phyloP scores from a whole-genome alignment of 2,329 filamentous ascomycete species.

The Fusarium neocosmosporiellum region DNA sequence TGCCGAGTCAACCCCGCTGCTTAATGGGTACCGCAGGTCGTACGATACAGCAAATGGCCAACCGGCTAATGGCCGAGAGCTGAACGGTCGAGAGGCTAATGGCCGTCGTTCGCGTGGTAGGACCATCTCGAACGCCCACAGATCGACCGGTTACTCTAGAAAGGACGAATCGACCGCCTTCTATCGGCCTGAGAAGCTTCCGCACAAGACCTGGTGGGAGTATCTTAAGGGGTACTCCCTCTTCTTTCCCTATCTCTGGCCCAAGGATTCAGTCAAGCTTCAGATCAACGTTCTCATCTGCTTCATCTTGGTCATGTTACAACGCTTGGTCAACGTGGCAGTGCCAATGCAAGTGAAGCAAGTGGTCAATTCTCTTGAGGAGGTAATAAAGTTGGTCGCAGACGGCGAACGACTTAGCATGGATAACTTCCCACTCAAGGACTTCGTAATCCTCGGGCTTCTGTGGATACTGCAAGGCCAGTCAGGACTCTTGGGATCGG shows the following conservation, averaged over 20 bases:
- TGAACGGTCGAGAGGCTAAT: slow-evolving; percentile 38
- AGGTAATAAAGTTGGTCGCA: slow-evolving; percentile 61
- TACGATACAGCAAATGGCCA: slow-evolving; percentile 50
- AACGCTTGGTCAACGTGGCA: slow-evolving; percentile 86
- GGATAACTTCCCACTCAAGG: slow-evolving; percentile 49
- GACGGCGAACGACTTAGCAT: slow-evolving; percentile 48
- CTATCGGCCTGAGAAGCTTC: slow-evolving; percentile 87
- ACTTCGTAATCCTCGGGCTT: slow-evolving; percentile 61
- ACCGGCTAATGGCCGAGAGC: slow-evolving; percentile 30
- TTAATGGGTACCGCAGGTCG: slow-evolving; percentile 57
- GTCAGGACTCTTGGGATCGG: slow-evolving; percentile 86
- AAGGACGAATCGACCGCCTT: slow-evolving; percentile 80
- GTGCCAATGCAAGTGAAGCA: slow-evolving; percentile 84
- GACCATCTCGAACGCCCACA: slow-evolving; percentile 54
- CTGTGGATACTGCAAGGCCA: slow-evolving; percentile 90
- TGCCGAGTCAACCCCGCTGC: slow-evolving; percentile 72
- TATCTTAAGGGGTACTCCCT: slow-evolving; percentile 92
- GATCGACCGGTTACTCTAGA: slow-evolving; percentile 42
- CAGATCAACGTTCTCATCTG: slow-evolving; percentile 85
- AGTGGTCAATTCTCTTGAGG: slow-evolving; percentile 80
- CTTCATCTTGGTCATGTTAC: slow-evolving; percentile 81
- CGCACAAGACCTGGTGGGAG: slow-evolving; percentile 94
- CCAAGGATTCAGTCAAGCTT: slow-evolving; percentile 78
- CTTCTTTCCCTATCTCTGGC: slow-evolving; percentile 98
- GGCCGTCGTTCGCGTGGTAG: slow-evolving; percentile 49